Evolutionary conservation across 208 protist genomes (phyloP).

Genomic region (Trypanosoma boissoni): DNA sequence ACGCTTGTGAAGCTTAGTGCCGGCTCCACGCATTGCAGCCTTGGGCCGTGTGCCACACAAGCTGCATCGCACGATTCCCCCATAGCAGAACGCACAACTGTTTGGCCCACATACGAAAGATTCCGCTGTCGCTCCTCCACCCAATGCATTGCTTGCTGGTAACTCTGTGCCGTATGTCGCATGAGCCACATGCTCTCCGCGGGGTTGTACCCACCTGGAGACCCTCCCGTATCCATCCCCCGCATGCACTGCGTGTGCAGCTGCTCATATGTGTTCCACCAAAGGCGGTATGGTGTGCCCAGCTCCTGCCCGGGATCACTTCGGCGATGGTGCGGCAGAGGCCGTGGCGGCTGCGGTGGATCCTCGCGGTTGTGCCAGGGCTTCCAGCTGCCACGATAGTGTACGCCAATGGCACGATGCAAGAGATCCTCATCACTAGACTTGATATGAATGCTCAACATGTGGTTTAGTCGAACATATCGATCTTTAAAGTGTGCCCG

Average conservation of each 20-base stretch:
- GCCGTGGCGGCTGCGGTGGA: neutral
- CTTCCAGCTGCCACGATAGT: conserved; percentile 22
- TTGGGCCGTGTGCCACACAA: neutral
- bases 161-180: conserved; percentile 18
- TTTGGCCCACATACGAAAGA: neutral
- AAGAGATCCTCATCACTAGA: conserved; percentile 4
- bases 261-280: conserved; percentile 19
- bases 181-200: conserved; percentile 18
- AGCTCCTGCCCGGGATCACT: conserved; percentile 7
- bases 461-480: conserved; percentile 8
- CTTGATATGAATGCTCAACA: conserved; percentile 12
- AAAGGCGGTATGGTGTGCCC: conserved; percentile 14
- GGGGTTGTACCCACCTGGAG: conserved; percentile 6
- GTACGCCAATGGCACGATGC: conserved; percentile 6
- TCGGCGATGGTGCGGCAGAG: neutral
- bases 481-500: conserved; percentile 14
- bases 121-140: conserved; percentile 5
- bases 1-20: conserved; percentile 13
- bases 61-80: conserved; percentile 13
- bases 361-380: conserved; percentile 20
- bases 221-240: neutral
- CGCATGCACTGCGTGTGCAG: conserved; percentile 8
- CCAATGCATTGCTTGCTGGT: conserved; percentile 9
- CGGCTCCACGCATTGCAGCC: conserved; percentile 1
- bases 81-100: neutral